These are phyloP conservation scores for Microascus cirrosus DNA, from an alignment of 2,329 filamentous ascomycete genomes.

Conservation along the genomic window DNA sequence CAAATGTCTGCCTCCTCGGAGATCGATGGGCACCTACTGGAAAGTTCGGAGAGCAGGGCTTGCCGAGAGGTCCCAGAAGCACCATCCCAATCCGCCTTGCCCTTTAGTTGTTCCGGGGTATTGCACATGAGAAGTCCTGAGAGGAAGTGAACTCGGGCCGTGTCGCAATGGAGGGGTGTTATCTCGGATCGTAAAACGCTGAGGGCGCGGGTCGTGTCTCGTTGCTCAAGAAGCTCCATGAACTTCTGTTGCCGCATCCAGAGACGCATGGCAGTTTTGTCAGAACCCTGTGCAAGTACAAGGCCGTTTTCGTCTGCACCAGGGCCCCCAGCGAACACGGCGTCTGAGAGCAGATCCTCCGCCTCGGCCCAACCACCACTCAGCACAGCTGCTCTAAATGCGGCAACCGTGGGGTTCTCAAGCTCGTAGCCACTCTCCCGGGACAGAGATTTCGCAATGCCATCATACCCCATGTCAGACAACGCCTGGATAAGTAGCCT, in stretches of 20 bases:
- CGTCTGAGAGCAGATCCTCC: constrained; percentile 65
- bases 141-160: constrained; percentile 51
- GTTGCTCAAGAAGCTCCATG: constrained; percentile 72
- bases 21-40: constrained; percentile 47
- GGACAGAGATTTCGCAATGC: constrained; percentile 63
- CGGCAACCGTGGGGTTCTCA: constrained; percentile 76
- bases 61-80: constrained; percentile 64
- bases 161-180: constrained; percentile 74
- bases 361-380: constrained; percentile 74
- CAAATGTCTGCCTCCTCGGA: background rate
- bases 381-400: constrained; percentile 71
- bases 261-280: constrained; percentile 74
- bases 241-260: constrained; percentile 90
- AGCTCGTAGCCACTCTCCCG: constrained; percentile 78
- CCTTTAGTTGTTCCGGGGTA: constrained; percentile 63
- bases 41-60: constrained; percentile 67
- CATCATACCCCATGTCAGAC: constrained; percentile 75
- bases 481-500: constrained; percentile 86
- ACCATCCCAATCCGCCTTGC: constrained; percentile 76
- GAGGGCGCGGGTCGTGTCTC: constrained; percentile 63
- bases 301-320: constrained; percentile 43
- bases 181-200: constrained; percentile 79
- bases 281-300: constrained; percentile 62
- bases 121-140: constrained; percentile 88
- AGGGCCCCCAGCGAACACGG: constrained; percentile 21